Conservation (phyloP, 441 rosid genomes). For the Sinapis alba region DNA sequence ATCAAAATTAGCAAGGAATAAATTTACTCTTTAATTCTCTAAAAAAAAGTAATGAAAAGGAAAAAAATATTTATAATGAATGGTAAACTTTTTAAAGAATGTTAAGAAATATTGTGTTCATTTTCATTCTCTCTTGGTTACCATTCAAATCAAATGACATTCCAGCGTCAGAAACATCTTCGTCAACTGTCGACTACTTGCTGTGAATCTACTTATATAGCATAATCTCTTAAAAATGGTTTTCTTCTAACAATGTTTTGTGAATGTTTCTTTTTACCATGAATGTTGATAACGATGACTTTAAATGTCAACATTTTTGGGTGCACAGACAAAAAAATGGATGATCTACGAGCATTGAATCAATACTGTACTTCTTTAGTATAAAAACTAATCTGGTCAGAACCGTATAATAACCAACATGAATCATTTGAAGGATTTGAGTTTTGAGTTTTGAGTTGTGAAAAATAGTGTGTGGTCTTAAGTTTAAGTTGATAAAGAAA, state of each 20-base stretch:
- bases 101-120: no score
- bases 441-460: not conserved
- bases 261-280: not conserved
- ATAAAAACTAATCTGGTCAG: slow-evolving; percentile 1
- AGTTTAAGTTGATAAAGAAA: not conserved
- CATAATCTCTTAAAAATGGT: not conserved
- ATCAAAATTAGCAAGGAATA: no score
- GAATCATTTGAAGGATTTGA: slow-evolving; percentile 1
- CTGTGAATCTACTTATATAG: not conserved
- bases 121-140: no score
- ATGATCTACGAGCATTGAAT: not conserved
- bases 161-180: slow-evolving; percentile 31
- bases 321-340: slow-evolving; percentile 1
- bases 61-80: no score
- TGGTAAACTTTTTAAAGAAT: no score
- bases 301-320: not conserved
- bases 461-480: no score
- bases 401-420: not conserved
- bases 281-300: not conserved
- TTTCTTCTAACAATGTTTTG: not conserved
- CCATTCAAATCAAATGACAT: no score
- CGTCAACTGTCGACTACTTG: slow-evolving; percentile 10
- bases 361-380: slow-evolving; percentile 2
- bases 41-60: no score
- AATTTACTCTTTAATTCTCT: no score